Conservation (phyloP, 2,329 filamentous ascomycete genomes). For the Fusarium bactridioides region DNA sequence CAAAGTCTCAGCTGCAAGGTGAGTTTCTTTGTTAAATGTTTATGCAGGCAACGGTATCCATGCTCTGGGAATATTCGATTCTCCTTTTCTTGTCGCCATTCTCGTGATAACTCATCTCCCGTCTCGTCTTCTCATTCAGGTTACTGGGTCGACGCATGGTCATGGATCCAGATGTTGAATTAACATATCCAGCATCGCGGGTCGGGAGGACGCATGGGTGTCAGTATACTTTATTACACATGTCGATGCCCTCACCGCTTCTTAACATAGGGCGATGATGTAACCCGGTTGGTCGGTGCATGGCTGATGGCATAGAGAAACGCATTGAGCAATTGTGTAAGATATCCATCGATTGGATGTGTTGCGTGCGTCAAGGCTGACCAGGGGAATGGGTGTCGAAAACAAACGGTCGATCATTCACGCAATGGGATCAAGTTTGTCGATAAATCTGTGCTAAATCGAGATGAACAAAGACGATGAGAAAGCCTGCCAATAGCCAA, state of each 20-base stretch:
- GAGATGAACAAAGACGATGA: slow-evolving; percentile 23
- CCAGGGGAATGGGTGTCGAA: slow-evolving; percentile 11
- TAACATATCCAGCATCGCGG: slow-evolving; percentile 23
- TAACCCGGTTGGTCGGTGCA: slow-evolving; percentile 38
- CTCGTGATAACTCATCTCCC: slow-evolving; percentile 17
- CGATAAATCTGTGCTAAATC: slow-evolving; percentile 9
- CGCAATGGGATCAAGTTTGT: slow-evolving; percentile 6
- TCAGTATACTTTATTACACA: slow-evolving; percentile 7
- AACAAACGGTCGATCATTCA: slow-evolving; percentile 30
- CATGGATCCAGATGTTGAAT: slow-evolving; percentile 24
- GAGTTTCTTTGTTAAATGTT: slow-evolving; percentile 20
- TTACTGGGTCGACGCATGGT: slow-evolving; percentile 40
- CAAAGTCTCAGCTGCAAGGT: slow-evolving; percentile 13
- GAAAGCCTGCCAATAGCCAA: slow-evolving; percentile 1
- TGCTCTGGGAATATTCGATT: neutral
- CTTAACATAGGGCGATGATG: slow-evolving; percentile 39
- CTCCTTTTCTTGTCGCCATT: slow-evolving; percentile 11
- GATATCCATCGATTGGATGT: slow-evolving; percentile 24
- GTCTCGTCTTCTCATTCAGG: slow-evolving; percentile 9
- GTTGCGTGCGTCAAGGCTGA: slow-evolving; percentile 18
- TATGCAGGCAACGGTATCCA: slow-evolving; percentile 13
- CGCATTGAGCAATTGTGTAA: slow-evolving; percentile 31
- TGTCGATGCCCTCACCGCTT: slow-evolving; percentile 39
- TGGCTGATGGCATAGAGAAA: slow-evolving; percentile 11
- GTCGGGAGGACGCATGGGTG: slow-evolving; percentile 31